A percentile compares a stretch with the other conserved stretches of the same genome.
Evolutionary conservation across 1,284 basidiomycete species (phyloP).

Genomic region (Fistulina hepatica): DNA sequence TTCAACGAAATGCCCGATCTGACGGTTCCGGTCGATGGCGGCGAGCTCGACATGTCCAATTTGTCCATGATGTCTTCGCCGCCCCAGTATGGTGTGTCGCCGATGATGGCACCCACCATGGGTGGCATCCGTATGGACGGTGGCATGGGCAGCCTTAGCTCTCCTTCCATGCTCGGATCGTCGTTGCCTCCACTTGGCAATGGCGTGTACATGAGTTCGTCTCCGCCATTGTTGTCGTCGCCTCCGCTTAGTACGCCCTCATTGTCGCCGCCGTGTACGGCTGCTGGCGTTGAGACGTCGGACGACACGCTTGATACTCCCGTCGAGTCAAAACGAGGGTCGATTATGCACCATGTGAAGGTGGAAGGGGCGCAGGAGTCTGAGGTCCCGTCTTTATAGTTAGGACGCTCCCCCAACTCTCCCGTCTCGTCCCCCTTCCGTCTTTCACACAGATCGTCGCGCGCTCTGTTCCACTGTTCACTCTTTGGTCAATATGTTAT

Average conservation of each 20-base stretch:
- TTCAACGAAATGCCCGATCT: slow-evolving; percentile 10
- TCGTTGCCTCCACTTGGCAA: no score
- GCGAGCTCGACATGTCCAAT: slow-evolving; percentile 11
- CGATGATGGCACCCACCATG: slow-evolving; percentile 5
- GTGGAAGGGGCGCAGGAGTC: neutral
- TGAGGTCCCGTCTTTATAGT: no score
- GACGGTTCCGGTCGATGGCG: neutral
- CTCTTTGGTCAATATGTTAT: neutral
- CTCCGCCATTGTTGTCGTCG: no score
- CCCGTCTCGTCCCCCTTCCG: neutral
- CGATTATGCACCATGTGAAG: no score
- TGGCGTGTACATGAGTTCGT: no score
- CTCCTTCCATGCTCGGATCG: neutral
- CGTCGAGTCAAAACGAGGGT: no score
- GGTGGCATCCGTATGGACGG: slow-evolving; percentile 7
- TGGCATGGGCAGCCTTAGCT: neutral
- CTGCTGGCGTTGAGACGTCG: neutral
- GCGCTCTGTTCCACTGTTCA: neutral
- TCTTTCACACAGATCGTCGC: neutral
- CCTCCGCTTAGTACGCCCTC: no score
- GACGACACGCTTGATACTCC: no score
- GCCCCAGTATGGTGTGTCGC: neutral
- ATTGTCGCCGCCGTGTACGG: neutral
- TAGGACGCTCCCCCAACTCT: no score
- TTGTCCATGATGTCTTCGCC: slow-evolving; percentile 3